phyloP scores from a whole-genome alignment of 148 eudicot genomes.

The Camellia sinensis region DNA sequence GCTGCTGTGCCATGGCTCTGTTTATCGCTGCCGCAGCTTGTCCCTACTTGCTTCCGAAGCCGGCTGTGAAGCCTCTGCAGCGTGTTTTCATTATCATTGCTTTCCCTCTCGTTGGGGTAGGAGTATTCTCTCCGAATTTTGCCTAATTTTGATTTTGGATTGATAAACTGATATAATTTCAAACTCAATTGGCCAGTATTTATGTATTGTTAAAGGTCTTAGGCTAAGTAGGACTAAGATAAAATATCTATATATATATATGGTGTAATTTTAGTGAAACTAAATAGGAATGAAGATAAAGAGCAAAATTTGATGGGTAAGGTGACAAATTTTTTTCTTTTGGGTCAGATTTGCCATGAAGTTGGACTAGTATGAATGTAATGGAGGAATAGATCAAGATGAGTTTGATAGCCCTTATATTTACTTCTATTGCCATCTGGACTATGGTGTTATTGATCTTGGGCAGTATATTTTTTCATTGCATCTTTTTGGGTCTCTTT shows the following conservation, averaged over 20 bases:
- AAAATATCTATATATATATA: too few species aligned
- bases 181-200: not conserved
- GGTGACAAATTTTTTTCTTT: too few species aligned
- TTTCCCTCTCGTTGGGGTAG: conserved; percentile 97
- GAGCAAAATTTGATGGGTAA: too few species aligned
- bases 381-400: not conserved
- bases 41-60: conserved; percentile 63
- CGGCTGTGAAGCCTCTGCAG: conserved; percentile 54
- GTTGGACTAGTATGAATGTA: too few species aligned
- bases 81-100: conserved; percentile 49
- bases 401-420: not conserved
- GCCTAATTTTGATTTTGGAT: not conserved
- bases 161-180: not conserved
- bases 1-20: conserved; percentile 66
- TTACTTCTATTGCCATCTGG: not conserved
- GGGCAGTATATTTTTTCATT: not conserved
- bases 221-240: too few species aligned
- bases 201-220: not conserved
- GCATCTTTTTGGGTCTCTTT: not conserved
- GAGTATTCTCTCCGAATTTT: not conserved
- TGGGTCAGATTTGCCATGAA: too few species aligned
- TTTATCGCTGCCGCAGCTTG: conserved; percentile 66
- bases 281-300: too few species aligned
- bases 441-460: not conserved
- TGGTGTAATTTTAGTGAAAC: too few species aligned